Percentiles rank a stretch among this genome's conserved stretches.
These are phyloP conservation scores for Malassezia sympodialis DNA, from an alignment of 1,284 basidiomycete species.

Conservation along the genomic window DNA sequence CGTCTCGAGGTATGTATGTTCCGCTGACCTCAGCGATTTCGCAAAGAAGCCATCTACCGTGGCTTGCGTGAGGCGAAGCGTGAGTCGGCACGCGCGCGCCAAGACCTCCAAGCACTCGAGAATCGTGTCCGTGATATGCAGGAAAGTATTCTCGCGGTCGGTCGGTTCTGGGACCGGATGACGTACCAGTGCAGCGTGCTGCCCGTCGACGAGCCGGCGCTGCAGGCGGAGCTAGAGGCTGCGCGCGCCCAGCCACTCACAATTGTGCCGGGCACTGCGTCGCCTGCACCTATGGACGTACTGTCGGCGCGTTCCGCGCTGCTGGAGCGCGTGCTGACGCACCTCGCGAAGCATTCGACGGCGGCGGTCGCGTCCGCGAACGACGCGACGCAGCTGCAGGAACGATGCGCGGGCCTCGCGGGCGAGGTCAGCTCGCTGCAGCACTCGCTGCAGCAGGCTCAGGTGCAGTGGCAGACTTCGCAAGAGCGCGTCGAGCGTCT, in stretches of 20 bases:
- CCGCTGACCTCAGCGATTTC: constrained; percentile 26
- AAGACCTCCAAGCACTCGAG: constrained; percentile 1
- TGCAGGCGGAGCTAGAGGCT: constrained; percentile 7
- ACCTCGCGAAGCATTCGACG: not conserved
- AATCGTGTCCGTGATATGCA: constrained; percentile 19
- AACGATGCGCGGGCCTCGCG: constrained; percentile 18
- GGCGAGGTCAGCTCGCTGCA: constrained; percentile 20
- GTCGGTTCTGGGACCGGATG: constrained; percentile 29
- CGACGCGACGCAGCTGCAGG: constrained; percentile 10
- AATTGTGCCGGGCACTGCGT: not conserved
- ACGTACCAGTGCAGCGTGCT: constrained; percentile 20
- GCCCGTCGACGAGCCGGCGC: constrained; percentile 21
- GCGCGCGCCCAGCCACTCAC: constrained; percentile 4
- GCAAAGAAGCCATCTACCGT: constrained; percentile 44
- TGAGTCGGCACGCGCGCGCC: constrained; percentile 20
- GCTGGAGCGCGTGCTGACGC: not conserved
- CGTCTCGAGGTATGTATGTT: constrained; percentile 22
- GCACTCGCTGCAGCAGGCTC: constrained; percentile 1
- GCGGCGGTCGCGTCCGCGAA: not conserved
- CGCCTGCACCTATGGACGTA: not conserved
- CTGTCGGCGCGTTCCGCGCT: not conserved
- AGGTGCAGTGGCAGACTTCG: constrained; percentile 3
- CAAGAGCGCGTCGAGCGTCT: constrained; percentile 10
- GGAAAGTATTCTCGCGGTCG: constrained; percentile 21
- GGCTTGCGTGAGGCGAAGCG: constrained; percentile 32